Percentiles rank a stretch among this genome's conserved stretches.
These are phyloP conservation scores for Mollisia scopiformis DNA, from an alignment of 2,329 filamentous ascomycete genomes.

Conservation along the genomic window DNA sequence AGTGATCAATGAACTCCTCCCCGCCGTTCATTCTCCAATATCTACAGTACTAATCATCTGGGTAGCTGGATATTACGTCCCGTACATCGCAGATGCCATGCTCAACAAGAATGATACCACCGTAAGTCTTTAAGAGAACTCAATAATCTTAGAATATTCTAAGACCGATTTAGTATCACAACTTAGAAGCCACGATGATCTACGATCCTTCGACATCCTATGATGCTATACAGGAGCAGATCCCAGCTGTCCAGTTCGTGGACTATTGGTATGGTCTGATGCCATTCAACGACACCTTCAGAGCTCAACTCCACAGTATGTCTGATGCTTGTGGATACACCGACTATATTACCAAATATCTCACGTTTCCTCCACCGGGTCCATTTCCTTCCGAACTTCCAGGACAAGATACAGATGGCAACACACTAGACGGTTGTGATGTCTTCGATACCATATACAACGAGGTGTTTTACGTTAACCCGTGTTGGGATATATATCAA, in stretches of 20 bases:
- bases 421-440: constrained; percentile 52
- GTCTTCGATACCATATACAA: constrained; percentile 58
- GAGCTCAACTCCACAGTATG: constrained; percentile 52
- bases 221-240: constrained; percentile 45
- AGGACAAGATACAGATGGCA: constrained; percentile 43
- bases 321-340: constrained; percentile 64
- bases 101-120: constrained; percentile 57
- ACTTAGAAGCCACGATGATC: constrained; percentile 70
- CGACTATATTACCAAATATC: constrained; percentile 60
- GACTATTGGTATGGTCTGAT: constrained; percentile 64
- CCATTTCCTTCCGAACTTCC: constrained; percentile 54
- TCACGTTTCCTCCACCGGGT: constrained; percentile 70
- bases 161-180: constrained; percentile 57
- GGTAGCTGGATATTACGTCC: constrained; percentile 69
- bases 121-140: constrained; percentile 11
- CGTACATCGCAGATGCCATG: constrained; percentile 75
- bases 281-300: constrained; percentile 63
- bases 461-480: constrained; percentile 63
- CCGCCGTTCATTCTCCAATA: too few species aligned
- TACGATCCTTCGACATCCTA: constrained; percentile 70
- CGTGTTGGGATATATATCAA: constrained; percentile 80
- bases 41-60: too few species aligned
- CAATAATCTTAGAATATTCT: constrained; percentile 9
- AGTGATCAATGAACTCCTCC: too few species aligned
- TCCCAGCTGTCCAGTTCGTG: constrained; percentile 60